A percentile compares a stretch with the other conserved stretches of the same genome.
Conservation (phyloP, 129 eudicot genomes). For the Gnaphalium uliginosum region DNA sequence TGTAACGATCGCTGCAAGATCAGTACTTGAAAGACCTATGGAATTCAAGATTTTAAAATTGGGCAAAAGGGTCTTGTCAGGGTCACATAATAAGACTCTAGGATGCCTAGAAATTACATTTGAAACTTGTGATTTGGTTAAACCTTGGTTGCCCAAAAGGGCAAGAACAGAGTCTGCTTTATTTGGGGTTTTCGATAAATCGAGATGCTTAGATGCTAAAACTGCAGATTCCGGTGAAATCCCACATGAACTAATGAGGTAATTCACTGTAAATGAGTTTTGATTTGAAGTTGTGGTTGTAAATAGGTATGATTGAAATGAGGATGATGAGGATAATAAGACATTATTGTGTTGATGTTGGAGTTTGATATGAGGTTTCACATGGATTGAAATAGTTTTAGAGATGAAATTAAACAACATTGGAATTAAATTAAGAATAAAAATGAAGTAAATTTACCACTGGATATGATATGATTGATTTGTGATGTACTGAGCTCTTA, state of each 20-base stretch:
- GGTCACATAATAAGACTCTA: slow-evolving; percentile 24
- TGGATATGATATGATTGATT: neutral
- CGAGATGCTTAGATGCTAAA: slow-evolving; percentile 30
- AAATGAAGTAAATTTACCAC: slow-evolving; percentile 13
- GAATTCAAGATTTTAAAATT: slow-evolving; percentile 41
- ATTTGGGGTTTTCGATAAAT: slow-evolving; percentile 31
- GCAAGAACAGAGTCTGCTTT: slow-evolving; percentile 39
- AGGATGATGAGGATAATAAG: neutral
- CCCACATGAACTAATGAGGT: slow-evolving; percentile 57
- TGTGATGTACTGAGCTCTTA: slow-evolving; percentile 8
- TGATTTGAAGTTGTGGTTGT: slow-evolving; percentile 11
- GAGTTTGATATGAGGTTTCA: slow-evolving; percentile 17
- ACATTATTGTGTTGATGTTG: neutral
- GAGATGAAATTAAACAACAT: slow-evolving; percentile 33
- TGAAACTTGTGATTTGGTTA: slow-evolving; percentile 36
- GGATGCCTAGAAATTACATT: slow-evolving; percentile 31
- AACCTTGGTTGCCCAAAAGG: slow-evolving; percentile 35
- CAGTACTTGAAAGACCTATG: slow-evolving; percentile 34
- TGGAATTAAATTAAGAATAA: slow-evolving; percentile 17
- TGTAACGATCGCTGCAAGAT: slow-evolving; percentile 27
- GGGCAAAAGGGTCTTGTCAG: slow-evolving; percentile 42
- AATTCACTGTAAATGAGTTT: slow-evolving; percentile 33
- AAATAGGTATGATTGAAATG: slow-evolving; percentile 10
- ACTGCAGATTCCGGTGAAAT: slow-evolving; percentile 39
- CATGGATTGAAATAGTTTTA: slow-evolving; percentile 7